Base-by-base conservation (phyloP, 108 stramenopile genomes). In the Mediolabrus comicus region DNA sequence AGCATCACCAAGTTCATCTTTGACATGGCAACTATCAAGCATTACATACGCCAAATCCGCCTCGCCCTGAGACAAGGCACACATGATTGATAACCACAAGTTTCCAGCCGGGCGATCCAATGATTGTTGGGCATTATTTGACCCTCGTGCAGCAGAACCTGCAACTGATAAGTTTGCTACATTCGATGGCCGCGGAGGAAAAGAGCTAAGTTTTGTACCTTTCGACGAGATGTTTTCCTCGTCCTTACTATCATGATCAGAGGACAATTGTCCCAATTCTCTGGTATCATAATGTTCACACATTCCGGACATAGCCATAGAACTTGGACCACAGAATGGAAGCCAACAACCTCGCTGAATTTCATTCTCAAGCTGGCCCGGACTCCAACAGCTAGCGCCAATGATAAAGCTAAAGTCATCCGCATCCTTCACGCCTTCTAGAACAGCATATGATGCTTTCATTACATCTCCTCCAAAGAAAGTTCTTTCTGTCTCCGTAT, bases 51-150 rank as follows among this genome's bases (percentile, higher is more conserved):
- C 85, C 19, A 94, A 62, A 35, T 73, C 79, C 8, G 83, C 86
- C 72, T 94, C 93, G 3, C 86, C 90, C 28, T 80, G 65, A 0
- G 90, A 90, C 71, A 86, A 80, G 11, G 87, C 87, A 51, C 84
- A 87, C 79, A 90, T 80, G 81, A 94, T 86, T 22, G 89, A 89
- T 33, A 94, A 69, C 90, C 90, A 94, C 56, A 94, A 62, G 72
- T 94, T 88, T 2, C 71, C 74, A 34, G 71, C 63, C 3, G 87
- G 90, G 29, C 86, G 69, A 2, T 43, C 53, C 46, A 24, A 7
- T 35, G 39, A 35, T 51, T 80, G 19, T 53, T 66, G 56, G 24
- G 68, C 33, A 31, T 24, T 35, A 0, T 74, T 35, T 14, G 53
- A n/a, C 32, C 30, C 55, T 12, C 31, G 56, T 17, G 46, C 53